Evolutionary conservation across 345 rosid genomes (phyloP).

Genomic region (Aethionema arabicum): DNA sequence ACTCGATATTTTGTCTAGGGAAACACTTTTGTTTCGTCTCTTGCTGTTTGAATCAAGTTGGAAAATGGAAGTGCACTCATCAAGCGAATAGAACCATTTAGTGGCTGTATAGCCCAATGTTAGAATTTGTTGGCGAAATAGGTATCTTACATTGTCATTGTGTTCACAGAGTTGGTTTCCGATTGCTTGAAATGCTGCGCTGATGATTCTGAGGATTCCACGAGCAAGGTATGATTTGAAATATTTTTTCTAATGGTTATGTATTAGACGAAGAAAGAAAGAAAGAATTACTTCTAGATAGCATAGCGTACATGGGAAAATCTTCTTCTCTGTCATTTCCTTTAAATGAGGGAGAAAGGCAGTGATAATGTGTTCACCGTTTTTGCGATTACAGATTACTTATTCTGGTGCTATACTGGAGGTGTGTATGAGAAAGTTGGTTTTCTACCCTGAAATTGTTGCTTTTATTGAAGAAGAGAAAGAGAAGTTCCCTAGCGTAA

Average conservation of each 20-base stretch:
- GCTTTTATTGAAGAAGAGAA: constrained; percentile 91
- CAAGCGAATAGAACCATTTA: not conserved
- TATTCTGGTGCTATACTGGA: constrained; percentile 86
- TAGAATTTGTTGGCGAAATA: not conserved
- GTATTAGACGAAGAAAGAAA: constrained; percentile 1
- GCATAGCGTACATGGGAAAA: not conserved
- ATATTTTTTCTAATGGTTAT: not conserved
- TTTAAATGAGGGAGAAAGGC: not conserved
- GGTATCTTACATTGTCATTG: constrained; percentile 21
- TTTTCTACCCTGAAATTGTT: constrained; percentile 88
- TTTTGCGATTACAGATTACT: constrained; percentile 52
- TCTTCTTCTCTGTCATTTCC: not conserved
- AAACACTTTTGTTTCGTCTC: not conserved
- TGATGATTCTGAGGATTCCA: constrained; percentile 88
- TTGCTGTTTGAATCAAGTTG: not conserved
- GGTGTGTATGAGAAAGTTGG: constrained; percentile 93
- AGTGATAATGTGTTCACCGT: constrained; percentile 1
- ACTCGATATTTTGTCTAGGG: too few species aligned
- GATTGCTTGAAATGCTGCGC: constrained; percentile 96
- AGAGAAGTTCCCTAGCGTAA: constrained; percentile 66
- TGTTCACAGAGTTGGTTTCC: constrained; percentile 77
- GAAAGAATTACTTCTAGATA: not conserved
- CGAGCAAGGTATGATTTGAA: constrained; percentile 60
- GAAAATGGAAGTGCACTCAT: not conserved
- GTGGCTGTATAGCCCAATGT: not conserved